These are phyloP conservation scores for Leptosphaerulina australis DNA, from an alignment of 2,329 filamentous ascomycete genomes.

Conservation along the genomic window DNA sequence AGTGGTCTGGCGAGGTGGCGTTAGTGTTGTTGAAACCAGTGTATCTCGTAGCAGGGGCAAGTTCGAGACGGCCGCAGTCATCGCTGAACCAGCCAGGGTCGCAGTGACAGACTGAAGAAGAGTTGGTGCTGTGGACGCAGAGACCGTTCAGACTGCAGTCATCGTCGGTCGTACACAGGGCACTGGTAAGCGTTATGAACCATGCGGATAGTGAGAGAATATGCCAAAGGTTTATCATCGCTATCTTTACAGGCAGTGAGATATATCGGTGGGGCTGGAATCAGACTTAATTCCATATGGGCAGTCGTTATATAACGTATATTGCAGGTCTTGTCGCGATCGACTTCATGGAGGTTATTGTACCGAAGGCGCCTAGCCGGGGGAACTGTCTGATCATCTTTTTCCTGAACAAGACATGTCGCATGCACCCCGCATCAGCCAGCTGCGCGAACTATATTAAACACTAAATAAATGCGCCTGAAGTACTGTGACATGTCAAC, in stretches of 20 bases:
- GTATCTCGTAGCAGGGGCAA: constrained; percentile 50
- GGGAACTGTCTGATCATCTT: constrained; percentile 3
- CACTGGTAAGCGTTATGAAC: background rate
- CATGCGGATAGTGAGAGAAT: background rate
- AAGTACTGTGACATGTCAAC: background rate
- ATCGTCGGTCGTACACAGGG: constrained; percentile 36
- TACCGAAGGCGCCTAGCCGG: constrained; percentile 5
- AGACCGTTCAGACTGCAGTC: constrained; percentile 53
- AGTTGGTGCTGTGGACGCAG: constrained; percentile 25
- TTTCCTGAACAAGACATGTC: constrained; percentile 4
- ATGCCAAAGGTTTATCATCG: background rate
- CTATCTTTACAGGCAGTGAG: background rate
- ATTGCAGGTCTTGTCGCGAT: background rate
- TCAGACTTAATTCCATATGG: background rate
- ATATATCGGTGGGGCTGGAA: background rate
- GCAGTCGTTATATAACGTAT: background rate
- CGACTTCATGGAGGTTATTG: constrained; percentile 7
- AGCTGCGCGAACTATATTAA: constrained; percentile 3
- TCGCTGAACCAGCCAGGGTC: constrained; percentile 54
- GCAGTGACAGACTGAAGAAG: constrained; percentile 22
- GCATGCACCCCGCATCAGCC: constrained; percentile 11
- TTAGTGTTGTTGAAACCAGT: constrained; percentile 57
- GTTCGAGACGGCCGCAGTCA: constrained; percentile 56
- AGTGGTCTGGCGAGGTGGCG: constrained; percentile 19
- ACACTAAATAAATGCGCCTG: background rate